These are phyloP conservation scores for Syncephalastrum racemosum DNA, from an alignment of 371 early-diverging fungal genomes.

Conservation along the genomic window DNA sequence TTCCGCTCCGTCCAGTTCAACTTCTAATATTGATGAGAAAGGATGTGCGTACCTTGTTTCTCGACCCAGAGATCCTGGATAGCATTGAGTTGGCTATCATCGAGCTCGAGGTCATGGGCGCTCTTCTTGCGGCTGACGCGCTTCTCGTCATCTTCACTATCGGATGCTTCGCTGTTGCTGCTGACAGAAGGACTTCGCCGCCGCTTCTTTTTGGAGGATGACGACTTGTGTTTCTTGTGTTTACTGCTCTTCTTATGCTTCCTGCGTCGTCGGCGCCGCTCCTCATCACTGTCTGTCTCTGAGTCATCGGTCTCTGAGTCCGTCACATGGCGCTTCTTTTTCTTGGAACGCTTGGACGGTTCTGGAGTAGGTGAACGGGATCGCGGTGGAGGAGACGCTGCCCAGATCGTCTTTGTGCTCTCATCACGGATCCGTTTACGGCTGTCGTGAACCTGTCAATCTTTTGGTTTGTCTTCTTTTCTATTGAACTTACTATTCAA, in stretches of 20 bases:
- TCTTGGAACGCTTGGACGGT: constrained; percentile 4
- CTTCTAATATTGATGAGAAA: no score
- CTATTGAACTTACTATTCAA: constrained; percentile 23
- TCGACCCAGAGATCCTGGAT: constrained; percentile 54
- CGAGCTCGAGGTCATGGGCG: constrained; percentile 18
- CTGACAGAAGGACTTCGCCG: constrained; percentile 9
- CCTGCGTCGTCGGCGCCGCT: constrained; percentile 19
- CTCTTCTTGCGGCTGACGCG: constrained; percentile 13
- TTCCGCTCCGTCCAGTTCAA: neutral
- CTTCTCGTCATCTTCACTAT: constrained; percentile 12
- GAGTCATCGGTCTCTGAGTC: constrained; percentile 13
- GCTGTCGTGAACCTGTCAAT: constrained; percentile 22
- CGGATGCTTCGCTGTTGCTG: constrained; percentile 4
- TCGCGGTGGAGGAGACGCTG: constrained; percentile 59
- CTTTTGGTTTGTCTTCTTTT: neutral
- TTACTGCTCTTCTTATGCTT: constrained; percentile 19
- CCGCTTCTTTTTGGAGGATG: constrained; percentile 13
- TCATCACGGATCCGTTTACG: constrained; percentile 51
- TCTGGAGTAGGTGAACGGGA: constrained; percentile 37
- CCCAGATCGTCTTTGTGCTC: constrained; percentile 65
- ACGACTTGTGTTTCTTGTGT: constrained; percentile 16
- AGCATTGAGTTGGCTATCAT: constrained; percentile 42
- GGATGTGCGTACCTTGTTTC: constrained; percentile 45
- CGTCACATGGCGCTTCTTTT: constrained; percentile 11
- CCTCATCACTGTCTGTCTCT: constrained; percentile 14